phyloP scores from a whole-genome alignment of 2,329 filamentous ascomycete species.

The Pseudogymnoascus sp. region DNA sequence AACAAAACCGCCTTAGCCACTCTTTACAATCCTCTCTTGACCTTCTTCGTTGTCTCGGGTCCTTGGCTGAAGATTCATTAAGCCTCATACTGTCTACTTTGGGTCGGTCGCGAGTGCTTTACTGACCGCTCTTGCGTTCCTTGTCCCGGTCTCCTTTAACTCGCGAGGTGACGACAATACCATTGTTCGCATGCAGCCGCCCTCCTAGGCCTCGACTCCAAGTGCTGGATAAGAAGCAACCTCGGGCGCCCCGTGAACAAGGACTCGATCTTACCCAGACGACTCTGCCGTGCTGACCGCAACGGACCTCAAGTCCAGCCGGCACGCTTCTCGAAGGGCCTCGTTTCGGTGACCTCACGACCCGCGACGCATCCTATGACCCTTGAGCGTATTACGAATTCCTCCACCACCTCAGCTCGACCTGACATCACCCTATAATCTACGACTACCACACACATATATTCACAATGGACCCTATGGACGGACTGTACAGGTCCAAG shows the following conservation, averaged over 20 bases:
- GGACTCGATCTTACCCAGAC: neutral
- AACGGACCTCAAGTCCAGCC: neutral
- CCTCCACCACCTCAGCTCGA: neutral
- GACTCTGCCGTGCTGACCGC: neutral
- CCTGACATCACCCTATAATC: neutral
- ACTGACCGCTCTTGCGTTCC: neutral
- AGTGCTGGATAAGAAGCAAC: neutral
- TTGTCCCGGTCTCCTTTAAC: neutral
- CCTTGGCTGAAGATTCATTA: neutral
- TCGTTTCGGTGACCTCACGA: neutral
- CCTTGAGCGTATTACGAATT: neutral
- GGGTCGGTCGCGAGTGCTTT: neutral
- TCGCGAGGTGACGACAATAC: neutral
- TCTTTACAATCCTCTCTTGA: neutral
- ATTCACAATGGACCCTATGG: neutral
- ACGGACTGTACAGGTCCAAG: constrained; percentile 34
- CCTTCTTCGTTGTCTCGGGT: neutral
- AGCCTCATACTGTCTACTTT: neutral
- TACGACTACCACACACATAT: neutral
- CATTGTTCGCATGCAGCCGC: neutral
- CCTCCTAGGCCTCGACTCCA: neutral
- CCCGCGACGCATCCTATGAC: neutral
- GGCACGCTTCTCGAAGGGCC: neutral
- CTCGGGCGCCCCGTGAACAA: neutral
- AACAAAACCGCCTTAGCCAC: neutral